Base-by-base conservation (phyloP, 2,329 filamentous ascomycete genomes). In the Diaporthe sp. region DNA sequence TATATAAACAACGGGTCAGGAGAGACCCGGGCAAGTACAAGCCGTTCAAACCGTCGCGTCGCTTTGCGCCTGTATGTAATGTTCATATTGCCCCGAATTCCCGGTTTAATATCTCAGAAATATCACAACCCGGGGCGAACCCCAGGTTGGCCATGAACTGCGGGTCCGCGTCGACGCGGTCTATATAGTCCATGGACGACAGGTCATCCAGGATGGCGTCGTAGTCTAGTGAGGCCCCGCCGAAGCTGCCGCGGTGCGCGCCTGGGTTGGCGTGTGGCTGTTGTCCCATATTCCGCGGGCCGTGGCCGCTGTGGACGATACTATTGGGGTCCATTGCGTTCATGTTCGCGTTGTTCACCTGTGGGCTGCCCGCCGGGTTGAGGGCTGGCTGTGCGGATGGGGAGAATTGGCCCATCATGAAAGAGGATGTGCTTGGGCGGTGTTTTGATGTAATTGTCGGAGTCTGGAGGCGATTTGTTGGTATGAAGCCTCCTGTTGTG, bases 141-240 rank as follows among this genome's bases (percentile, higher is more conserved):
- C 92, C 92, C 28, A 93, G 84, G 78, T 93, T 93, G 60, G 90
- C 87, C 91, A 93, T 92, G 79, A 93, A 93, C 77, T 92, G 90
- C 2, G 90, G 86, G 77, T 92, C 90, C 17, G 87, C 86, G 37
- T 90, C 88, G 60, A 90, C 83, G 49, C 85, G 83, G 72, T 89
- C 87, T 0, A 84, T 83, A 77, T 85, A 87, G 75, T 89, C 87
- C 55, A 88, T 86, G n/a, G 87, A 87, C 25, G 86, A 86, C 39
- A 90, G 83, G 72, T 89, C 88, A 72, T 89, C 87, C 60, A 89
- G 80, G n/a, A 89, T 85, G 3, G 87, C 86, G 70, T 89, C 88
- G 78, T 89, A 88, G 76, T 90, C 88, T 6, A 88, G 76, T 2
- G 81, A 77, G 4, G 76, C 79, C 28, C 78, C 73, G 71, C 76